phyloP scores from a whole-genome alignment of 2,329 filamentous ascomycete genomes.

The Thielaviopsis ethacetica region DNA sequence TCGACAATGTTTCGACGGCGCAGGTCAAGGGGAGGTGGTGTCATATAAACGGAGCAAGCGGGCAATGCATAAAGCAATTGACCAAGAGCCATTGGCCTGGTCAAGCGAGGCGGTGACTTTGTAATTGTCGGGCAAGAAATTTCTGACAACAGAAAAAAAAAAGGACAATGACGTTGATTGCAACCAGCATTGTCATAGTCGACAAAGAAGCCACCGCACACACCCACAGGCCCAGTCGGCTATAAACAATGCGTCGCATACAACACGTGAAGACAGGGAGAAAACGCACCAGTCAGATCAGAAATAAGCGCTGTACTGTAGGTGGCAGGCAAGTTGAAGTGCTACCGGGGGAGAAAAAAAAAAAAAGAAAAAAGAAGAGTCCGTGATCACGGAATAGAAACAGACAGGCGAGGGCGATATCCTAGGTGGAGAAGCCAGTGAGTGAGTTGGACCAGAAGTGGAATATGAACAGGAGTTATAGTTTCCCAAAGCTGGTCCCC shows the following conservation, averaged over 20 bases:
- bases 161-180: neutral
- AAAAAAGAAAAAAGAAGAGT: neutral
- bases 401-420: neutral
- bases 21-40: neutral
- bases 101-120: neutral
- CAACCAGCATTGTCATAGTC: neutral
- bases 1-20: neutral
- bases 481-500: slow-evolving; percentile 4
- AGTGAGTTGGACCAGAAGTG: slow-evolving; percentile 1
- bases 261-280: neutral
- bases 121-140: neutral
- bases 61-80: neutral
- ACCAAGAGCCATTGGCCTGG: neutral
- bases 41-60: neutral
- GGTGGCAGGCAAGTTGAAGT: neutral
- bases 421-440: neutral
- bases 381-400: slow-evolving; percentile 1
- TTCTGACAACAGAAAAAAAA: neutral
- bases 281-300: neutral
- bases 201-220: neutral
- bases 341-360: neutral
- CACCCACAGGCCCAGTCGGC: neutral
- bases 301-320: neutral
- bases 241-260: neutral
- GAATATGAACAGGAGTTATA: slow-evolving; percentile 10